Evolutionary conservation across 2,329 filamentous ascomycete genomes (phyloP), one percentile per base, ranked within the genome.

Genomic region (Thermothelomyces thermophilus): DNA sequence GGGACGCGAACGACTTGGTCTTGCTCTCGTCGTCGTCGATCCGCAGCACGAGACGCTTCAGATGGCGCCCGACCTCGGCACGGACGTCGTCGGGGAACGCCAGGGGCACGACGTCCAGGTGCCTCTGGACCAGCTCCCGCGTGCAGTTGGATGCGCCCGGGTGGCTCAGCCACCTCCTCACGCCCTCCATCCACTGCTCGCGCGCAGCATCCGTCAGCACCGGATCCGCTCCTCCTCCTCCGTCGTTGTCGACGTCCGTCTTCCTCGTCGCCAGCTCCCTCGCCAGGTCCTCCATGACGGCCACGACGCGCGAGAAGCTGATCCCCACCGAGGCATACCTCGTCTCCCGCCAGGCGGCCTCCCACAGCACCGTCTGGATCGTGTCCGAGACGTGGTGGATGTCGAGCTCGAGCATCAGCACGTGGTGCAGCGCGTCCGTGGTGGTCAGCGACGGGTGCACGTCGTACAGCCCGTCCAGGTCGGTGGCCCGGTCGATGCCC

Each of bases 391-490:
- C 54, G 9, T 56, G 52, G 34, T 52, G 41, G 1, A 57, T 36
- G 13, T 55, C 53, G 19, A 60, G 17, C 48, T 62, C 59, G 10
- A 63, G 14, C 6, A 62, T 53, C 13, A 63, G 45, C 6, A 63
- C 61, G 26, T 63, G 61, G 17, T 63, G 59, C 39, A 53, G 56
- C 19, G 60, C 60, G 35, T 63, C 61, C n/a, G 59, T 62, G 2
- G 60, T 62, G 22, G 58, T 60, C 10, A 63, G 56, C 6, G 55
- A 58, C 22, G 61, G 60, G 17, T 62, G 61, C 2, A 62, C 59
- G 41, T 62, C 61, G 37, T 62, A 62, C 36, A 60, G 54, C n/a
- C 60, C 59, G 47, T 63, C 61, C 1, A 63, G 47, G 26, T 62
- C 59, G n/a, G 57, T 55, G 9, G 55, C 57, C 14, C 54, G 52